These are phyloP conservation scores for Ogataea trehalophila DNA, from an alignment of 805 yeast species.

Conservation along the genomic window DNA sequence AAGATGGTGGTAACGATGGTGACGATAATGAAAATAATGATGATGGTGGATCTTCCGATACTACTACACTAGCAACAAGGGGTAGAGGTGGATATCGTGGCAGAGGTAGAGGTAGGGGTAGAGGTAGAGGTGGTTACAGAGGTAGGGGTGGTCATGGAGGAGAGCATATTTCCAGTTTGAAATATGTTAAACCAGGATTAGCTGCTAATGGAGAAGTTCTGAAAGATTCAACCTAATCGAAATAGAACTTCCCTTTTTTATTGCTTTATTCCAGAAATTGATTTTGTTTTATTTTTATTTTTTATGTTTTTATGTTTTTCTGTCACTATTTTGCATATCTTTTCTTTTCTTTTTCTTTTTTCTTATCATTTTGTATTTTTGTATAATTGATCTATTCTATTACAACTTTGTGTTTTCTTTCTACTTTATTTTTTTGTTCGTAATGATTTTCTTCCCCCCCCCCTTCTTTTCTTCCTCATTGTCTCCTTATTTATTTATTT, in stretches of 20 bases:
- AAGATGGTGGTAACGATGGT: not conserved
- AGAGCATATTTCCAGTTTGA: conserved; percentile 7
- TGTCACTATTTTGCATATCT: no score
- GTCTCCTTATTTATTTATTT: not conserved
- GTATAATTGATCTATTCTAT: no score
- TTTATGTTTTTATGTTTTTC: no score
- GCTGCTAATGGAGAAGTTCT: conserved; percentile 17
- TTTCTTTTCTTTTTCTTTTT: no score
- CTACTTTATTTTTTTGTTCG: no score
- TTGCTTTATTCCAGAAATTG: no score
- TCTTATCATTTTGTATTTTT: no score
- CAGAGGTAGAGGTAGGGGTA: conserved; percentile 10
- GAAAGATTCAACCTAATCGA: not conserved
- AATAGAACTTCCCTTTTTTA: not conserved
- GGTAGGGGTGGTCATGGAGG: conserved; percentile 10
- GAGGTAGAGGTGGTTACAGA: conserved; percentile 9
- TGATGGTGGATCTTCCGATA: not conserved
- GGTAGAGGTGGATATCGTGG: conserved; percentile 3
- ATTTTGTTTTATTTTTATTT: no score
- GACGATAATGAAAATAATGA: not conserved
- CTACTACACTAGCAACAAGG: not conserved
- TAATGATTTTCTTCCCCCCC: no score
- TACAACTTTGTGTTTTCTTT: no score
- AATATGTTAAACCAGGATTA: conserved; percentile 25
- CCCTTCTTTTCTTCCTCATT: no score